Base-by-base conservation (phyloP, 345 rosid species). In the Eucalyptus guilfoylei region DNA sequence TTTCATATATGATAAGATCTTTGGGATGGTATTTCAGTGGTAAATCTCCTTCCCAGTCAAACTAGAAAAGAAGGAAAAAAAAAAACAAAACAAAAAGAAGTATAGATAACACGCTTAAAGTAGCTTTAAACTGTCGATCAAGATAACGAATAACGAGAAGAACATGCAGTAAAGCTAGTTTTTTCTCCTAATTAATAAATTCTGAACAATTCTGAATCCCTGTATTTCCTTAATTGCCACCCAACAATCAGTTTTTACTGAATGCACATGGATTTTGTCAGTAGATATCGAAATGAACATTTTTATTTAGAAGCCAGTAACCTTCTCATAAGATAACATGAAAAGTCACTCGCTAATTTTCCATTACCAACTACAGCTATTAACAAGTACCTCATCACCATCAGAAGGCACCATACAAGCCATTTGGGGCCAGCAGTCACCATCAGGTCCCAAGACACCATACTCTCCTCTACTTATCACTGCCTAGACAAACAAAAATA, bases 11-110 rank as follows among this genome's bases (percentile, higher is more conserved):
- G n/a, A 97, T 92, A 87, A 96, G 95, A 91, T 97, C 97, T 92
- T 92, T 96, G 85, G 94, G 96, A 47, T 93, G 95, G 88, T 94
- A 90, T 94, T 92, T 95, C 93, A 94, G 91, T 49, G 94, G 99
- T 90, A 96, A 93, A 95, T 97, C 99, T 87, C 99, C 99, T 90
- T 97, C 98, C 99, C 99, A 97, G 88, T 97, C 98, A 94, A 97
- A 96, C 99, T 97, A 95, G 88, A 92, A 83, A 92, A 26, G 85
- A 48, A 86, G 40, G n/a, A 17, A 19, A 30, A 8, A 28, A 19
- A 37, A 42, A 85, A 32, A 48, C 4, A 48, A 37, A 55, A 44
- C 19, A 62, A 72, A 32, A 28, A 34, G 48, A 72, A 67, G 11
- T n/a, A 88, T 16, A 76, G 34, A 28, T 26, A 47, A 40, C 62